A percentile compares a stretch with the other conserved stretches of the same genome.
phyloP scores from a whole-genome alignment of 1,284 basidiomycete species.

The Cutaneotrichosporon cavernicola region DNA sequence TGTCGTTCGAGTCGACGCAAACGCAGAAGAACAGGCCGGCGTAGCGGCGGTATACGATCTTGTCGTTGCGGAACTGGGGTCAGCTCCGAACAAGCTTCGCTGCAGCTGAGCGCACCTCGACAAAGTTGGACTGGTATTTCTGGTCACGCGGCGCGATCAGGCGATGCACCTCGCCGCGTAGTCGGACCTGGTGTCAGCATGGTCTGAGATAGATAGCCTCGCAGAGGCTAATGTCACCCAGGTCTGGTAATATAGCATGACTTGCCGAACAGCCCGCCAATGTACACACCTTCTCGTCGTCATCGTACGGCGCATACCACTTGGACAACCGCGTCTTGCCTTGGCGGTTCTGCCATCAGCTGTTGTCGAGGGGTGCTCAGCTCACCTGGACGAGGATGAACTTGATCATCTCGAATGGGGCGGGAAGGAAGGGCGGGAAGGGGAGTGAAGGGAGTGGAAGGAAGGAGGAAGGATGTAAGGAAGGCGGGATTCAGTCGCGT shows the following conservation, averaged over 20 bases:
- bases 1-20: slow-evolving; percentile 96
- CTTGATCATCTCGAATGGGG: slow-evolving; percentile 67
- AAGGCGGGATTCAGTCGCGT: no score
- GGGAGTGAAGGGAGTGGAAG: not conserved
- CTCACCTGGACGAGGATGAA: slow-evolving; percentile 86
- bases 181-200: slow-evolving; percentile 63
- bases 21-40: slow-evolving; percentile 97
- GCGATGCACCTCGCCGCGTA: slow-evolving; percentile 92
- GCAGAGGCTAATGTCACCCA: not conserved
- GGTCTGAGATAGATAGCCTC: not conserved
- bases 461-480: not conserved
- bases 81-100: slow-evolving; percentile 1
- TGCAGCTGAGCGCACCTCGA: slow-evolving; percentile 65
- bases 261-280: no score
- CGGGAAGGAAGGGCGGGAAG: not conserved
- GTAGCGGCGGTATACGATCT: slow-evolving; percentile 91
- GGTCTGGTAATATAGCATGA: not conserved
- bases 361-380: not conserved
- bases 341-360: slow-evolving; percentile 74
- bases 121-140: slow-evolving; percentile 98
- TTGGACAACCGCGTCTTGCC: slow-evolving; percentile 96
- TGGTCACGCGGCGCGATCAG: slow-evolving; percentile 95
- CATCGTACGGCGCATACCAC: slow-evolving; percentile 95
- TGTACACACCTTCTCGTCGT: slow-evolving; percentile 80
- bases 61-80: slow-evolving; percentile 85